Percentiles rank a stretch among this genome's conserved stretches.
Conservation (phyloP, 345 rosid genomes). For the Stellera chamaejasme region DNA sequence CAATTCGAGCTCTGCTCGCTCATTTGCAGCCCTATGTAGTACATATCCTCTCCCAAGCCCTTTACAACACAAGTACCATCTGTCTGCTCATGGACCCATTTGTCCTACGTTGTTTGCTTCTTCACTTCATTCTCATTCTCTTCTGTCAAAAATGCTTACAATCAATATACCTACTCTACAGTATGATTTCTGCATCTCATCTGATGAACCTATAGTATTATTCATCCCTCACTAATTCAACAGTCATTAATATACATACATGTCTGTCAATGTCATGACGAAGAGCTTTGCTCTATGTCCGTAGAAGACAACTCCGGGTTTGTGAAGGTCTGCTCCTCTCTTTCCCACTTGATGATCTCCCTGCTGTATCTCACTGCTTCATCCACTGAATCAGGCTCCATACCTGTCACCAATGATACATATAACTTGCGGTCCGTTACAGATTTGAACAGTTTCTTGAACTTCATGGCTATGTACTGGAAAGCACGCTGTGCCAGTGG, state of each 20-base stretch:
- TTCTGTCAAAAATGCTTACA: too few relatives aligned
- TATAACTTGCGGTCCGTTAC: constrained; percentile 55
- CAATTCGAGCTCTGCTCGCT: too few relatives aligned
- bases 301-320: constrained; percentile 30
- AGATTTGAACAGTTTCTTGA: constrained; percentile 48
- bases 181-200: too few relatives aligned
- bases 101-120: constrained; percentile 15
- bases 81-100: constrained; percentile 79
- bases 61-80: constrained; percentile 24
- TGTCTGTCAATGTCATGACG: constrained; percentile 20
- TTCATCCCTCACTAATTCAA: too few relatives aligned
- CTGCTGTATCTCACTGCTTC: constrained; percentile 50
- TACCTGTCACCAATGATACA: constrained; percentile 40
- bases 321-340: constrained; percentile 22
- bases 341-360: constrained; percentile 55
- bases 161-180: too few relatives aligned
- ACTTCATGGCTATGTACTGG: constrained; percentile 62
- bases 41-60: too few relatives aligned
- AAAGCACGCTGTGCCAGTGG: constrained; percentile 56
- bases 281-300: constrained; percentile 45
- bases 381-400: constrained; percentile 55
- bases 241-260: too few relatives aligned
- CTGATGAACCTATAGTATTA: too few relatives aligned
- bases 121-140: too few relatives aligned
- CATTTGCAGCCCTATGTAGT: too few relatives aligned